phyloP scores from a whole-genome alignment of 108 stramenopile genomes.

The Pseudonitzschia delicatissima region DNA sequence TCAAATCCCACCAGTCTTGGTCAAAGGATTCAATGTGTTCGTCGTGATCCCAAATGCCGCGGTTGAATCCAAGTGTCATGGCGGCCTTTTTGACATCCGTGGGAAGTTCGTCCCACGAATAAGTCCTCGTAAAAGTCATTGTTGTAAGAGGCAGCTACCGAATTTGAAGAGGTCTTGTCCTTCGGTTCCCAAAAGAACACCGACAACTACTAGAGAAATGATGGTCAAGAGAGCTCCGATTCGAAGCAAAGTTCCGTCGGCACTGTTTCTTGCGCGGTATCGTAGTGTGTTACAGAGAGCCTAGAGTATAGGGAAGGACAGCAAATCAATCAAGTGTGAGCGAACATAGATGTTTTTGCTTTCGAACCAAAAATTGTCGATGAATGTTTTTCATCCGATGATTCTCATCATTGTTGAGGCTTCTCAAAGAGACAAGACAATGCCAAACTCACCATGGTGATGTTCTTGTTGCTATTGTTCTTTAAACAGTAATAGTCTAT shows the following conservation, averaged over 20 bases:
- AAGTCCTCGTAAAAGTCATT: slow-evolving; percentile 26
- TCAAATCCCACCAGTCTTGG: slow-evolving; percentile 6
- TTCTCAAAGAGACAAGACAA: too few species aligned
- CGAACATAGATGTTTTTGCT: too few species aligned
- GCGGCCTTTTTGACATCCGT: slow-evolving; percentile 35
- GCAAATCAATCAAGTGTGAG: background rate
- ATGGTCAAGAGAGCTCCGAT: background rate
- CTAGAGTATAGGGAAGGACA: background rate
- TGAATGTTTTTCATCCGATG: too few species aligned
- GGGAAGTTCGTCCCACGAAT: slow-evolving; percentile 39
- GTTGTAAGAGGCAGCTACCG: background rate
- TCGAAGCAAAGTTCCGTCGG: background rate
- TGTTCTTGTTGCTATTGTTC: too few species aligned
- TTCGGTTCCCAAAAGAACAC: background rate
- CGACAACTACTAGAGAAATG: background rate
- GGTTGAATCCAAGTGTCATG: slow-evolving; percentile 33
- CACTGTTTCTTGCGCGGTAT: background rate
- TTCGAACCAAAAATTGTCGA: too few species aligned
- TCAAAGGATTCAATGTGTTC: slow-evolving; percentile 1
- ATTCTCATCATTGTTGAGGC: too few species aligned
- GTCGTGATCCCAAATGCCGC: slow-evolving; percentile 39
- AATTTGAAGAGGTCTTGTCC: background rate
- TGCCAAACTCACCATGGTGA: too few species aligned
- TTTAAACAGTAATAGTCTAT: too few species aligned
- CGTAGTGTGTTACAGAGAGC: background rate